phyloP scores from a whole-genome alignment of 495 filamentous ascomycete species.

The Annulohypoxylon stygium region DNA sequence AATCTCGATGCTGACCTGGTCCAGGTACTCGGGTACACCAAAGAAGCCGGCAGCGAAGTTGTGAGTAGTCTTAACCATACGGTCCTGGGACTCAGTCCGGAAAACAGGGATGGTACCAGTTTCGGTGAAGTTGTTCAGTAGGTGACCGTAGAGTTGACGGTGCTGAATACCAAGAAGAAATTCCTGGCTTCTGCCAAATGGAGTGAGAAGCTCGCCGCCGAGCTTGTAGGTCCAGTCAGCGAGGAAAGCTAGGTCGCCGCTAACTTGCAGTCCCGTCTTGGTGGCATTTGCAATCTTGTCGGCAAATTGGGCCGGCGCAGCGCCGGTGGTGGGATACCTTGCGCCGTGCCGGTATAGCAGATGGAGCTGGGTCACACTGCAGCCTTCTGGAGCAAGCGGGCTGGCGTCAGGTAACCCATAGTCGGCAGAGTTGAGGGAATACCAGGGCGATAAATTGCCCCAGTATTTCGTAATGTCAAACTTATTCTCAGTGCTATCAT shows the following conservation, averaged over 20 bases:
- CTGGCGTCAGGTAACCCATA: conserved; percentile 49
- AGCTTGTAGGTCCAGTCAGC: conserved; percentile 66
- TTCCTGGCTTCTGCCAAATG: conserved; percentile 52
- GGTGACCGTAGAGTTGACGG: conserved; percentile 60
- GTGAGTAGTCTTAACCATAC: conserved; percentile 56
- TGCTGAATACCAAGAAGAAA: conserved; percentile 58
- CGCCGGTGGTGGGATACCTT: conserved; percentile 48
- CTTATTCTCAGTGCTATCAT: conserved; percentile 26
- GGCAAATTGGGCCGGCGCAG: conserved; percentile 45
- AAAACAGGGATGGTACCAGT: conserved; percentile 53
- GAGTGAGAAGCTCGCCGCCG: conserved; percentile 66
- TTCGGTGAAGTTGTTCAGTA: conserved; percentile 57
- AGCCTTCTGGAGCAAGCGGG: conserved; percentile 54
- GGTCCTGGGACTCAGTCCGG: conserved; percentile 55
- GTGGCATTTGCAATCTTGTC: conserved; percentile 50
- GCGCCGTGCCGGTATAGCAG: conserved; percentile 52
- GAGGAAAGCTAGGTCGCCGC: conserved; percentile 64
- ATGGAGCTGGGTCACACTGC: conserved; percentile 67
- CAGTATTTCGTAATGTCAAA: conserved; percentile 52
- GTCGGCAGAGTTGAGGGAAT: conserved; percentile 49
- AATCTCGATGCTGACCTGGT: conserved; percentile 55
- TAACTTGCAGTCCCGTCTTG: conserved; percentile 52
- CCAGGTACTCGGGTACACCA: conserved; percentile 54
- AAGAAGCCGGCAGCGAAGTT: conserved; percentile 59
- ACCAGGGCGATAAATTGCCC: conserved; percentile 52